Conservation (phyloP, 2,329 filamentous ascomycete species). For the Pezicula radicicola region DNA sequence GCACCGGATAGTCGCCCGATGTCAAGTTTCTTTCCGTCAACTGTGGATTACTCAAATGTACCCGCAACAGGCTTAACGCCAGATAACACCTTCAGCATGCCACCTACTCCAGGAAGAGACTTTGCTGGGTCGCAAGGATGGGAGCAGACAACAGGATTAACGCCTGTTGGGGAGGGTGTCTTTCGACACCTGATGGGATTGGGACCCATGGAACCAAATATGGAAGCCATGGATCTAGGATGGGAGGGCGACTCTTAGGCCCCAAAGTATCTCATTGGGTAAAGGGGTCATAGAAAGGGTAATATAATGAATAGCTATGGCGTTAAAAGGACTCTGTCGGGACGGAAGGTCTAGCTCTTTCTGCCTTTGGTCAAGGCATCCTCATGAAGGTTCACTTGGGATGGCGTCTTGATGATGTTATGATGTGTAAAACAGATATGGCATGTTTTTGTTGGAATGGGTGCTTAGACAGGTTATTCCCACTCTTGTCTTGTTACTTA, state of each 20-base stretch:
- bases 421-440: too few relatives aligned
- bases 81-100: constrained; percentile 35
- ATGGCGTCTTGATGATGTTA: too few relatives aligned
- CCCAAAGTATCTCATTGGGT: not conserved
- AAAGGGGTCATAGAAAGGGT: too few relatives aligned
- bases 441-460: too few relatives aligned
- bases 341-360: not conserved
- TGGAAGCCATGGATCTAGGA: constrained; percentile 42
- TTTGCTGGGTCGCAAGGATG: constrained; percentile 40
- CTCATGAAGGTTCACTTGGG: too few relatives aligned
- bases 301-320: not conserved
- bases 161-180: constrained; percentile 54
- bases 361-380: not conserved
- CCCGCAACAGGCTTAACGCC: constrained; percentile 18
- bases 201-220: constrained; percentile 53
- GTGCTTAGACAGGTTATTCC: not conserved
- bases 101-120: constrained; percentile 33
- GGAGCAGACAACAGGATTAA: constrained; percentile 46
- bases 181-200: constrained; percentile 56
- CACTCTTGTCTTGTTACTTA: not conserved
- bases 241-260: constrained; percentile 35
- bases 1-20: constrained; percentile 32
- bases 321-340: not conserved
- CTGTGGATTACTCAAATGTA: constrained; percentile 18
- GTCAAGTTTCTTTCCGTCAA: constrained; percentile 23